Conservation (phyloP, 371 early-diverging fungal species). For the Actinomucor elegans region DNA sequence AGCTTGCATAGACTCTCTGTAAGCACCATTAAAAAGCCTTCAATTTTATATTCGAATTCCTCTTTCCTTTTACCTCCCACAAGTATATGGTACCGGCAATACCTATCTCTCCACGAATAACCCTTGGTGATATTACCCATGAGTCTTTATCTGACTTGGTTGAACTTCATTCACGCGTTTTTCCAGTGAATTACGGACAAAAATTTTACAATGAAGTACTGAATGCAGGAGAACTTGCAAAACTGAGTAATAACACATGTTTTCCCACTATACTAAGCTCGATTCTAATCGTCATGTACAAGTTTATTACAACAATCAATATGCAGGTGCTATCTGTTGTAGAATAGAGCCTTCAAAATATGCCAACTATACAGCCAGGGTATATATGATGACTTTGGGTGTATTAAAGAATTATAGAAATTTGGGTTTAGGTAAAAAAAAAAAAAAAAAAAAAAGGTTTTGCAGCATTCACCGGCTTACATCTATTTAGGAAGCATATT, state of each 20-base stretch:
- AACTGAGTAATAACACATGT: slow-evolving; percentile 12
- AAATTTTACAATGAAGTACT: slow-evolving; percentile 24
- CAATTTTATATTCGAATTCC: too few relatives aligned
- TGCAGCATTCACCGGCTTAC: neutral
- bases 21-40: too few relatives aligned
- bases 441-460: neutral
- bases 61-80: too few relatives aligned
- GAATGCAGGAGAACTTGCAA: slow-evolving; percentile 20
- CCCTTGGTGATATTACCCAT: slow-evolving; percentile 16
- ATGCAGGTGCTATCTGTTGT: slow-evolving; percentile 28
- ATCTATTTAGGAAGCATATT: slow-evolving; percentile 12
- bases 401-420: slow-evolving; percentile 14
- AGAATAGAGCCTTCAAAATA: slow-evolving; percentile 12
- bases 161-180: slow-evolving; percentile 18
- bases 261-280: neutral
- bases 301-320: slow-evolving; percentile 22
- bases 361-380: slow-evolving; percentile 12
- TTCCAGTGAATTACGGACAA: slow-evolving; percentile 20
- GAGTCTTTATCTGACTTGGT: slow-evolving; percentile 10
- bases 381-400: slow-evolving; percentile 30
- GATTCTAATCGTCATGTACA: neutral
- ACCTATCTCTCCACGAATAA: slow-evolving; percentile 9
- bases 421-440: slow-evolving; percentile 23
- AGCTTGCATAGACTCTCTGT: too few relatives aligned
- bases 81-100: slow-evolving; percentile 11